Conservation (phyloP, 192 early-diverging fungal species). For the Rhizoclosmatium sp. region DNA sequence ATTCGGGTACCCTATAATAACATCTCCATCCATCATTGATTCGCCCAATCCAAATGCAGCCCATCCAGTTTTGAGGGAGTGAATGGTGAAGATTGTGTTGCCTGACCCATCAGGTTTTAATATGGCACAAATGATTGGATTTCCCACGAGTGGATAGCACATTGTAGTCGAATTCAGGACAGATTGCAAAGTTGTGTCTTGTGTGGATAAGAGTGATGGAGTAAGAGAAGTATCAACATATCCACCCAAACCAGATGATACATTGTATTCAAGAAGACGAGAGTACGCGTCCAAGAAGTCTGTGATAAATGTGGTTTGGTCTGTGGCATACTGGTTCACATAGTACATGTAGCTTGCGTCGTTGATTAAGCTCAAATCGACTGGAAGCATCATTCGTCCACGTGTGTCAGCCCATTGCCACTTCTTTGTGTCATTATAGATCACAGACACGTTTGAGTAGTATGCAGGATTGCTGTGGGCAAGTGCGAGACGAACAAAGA, state of each 20-base stretch:
- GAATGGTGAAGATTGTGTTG: not conserved
- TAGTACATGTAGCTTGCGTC: conserved; percentile 20
- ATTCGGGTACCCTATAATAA: conserved; percentile 12
- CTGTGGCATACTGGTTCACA: conserved; percentile 30
- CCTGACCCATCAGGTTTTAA: not conserved
- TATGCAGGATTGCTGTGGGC: conserved; percentile 22
- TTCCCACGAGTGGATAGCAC: conserved; percentile 4
- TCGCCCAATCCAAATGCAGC: conserved; percentile 26
- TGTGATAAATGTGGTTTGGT: conserved; percentile 24
- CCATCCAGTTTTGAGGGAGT: conserved; percentile 16
- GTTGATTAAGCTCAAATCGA: conserved; percentile 16
- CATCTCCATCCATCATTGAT: conserved; percentile 21
- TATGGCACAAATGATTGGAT: conserved; percentile 5
- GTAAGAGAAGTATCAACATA: not conserved
- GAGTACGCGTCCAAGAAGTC: conserved; percentile 21
- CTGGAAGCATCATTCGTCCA: conserved; percentile 7
- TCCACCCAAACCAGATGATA: not conserved
- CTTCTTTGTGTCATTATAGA: not conserved
- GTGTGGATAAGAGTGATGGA: not conserved
- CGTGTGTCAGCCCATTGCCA: conserved; percentile 1
- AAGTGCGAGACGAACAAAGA: conserved; percentile 37
- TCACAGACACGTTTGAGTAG: conserved; percentile 13
- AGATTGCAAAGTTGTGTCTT: not conserved
- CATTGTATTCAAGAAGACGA: conserved; percentile 2
- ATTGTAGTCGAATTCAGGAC: not conserved